Percentiles rank a stretch among this genome's conserved stretches.
Conservation (phyloP, 495 filamentous ascomycete genomes). For the Aspergillus nidulans region DNA sequence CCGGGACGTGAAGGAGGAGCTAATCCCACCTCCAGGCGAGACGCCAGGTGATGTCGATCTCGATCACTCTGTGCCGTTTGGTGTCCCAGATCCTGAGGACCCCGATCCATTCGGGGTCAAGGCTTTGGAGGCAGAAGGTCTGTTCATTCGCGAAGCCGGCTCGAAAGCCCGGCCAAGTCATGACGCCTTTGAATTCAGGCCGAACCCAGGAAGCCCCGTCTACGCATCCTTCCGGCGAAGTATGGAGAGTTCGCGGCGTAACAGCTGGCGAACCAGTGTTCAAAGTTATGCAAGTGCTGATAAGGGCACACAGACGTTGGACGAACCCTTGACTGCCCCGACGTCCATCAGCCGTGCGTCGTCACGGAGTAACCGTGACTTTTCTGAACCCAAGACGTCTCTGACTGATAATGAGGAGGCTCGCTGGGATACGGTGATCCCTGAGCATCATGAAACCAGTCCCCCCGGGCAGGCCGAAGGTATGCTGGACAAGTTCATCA, state of each 20-base stretch:
- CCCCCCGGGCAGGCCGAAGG: slow-evolving; percentile 24
- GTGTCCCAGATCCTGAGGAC: slow-evolving; percentile 66
- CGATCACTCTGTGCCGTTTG: slow-evolving; percentile 52
- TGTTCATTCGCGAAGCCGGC: slow-evolving; percentile 84
- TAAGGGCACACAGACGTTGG: slow-evolving; percentile 56
- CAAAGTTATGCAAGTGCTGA: slow-evolving; percentile 55
- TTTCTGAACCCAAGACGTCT: slow-evolving; percentile 34
- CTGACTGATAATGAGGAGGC: slow-evolving; percentile 25
- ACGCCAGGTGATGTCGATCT: slow-evolving; percentile 72
- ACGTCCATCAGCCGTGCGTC: slow-evolving; percentile 40
- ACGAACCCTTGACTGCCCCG: slow-evolving; percentile 43
- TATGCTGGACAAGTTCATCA: slow-evolving; percentile 10
- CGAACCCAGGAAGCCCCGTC: slow-evolving; percentile 71
- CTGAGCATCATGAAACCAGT: slow-evolving; percentile 28
- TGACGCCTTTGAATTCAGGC: slow-evolving; percentile 76
- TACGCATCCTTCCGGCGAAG: slow-evolving; percentile 67
- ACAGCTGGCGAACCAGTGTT: slow-evolving; percentile 64
- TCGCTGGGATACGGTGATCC: slow-evolving; percentile 33
- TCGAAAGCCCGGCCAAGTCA: slow-evolving; percentile 61
- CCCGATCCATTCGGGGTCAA: slow-evolving; percentile 88
- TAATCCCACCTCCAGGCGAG: slow-evolving; percentile 52
- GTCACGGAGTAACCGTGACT: slow-evolving; percentile 42
- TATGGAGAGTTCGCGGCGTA: slow-evolving; percentile 52
- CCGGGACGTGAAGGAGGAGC: slow-evolving; percentile 57
- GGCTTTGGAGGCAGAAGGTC: slow-evolving; percentile 75